These are phyloP conservation scores for Nidularia pulvinata DNA, from an alignment of 768 basidiomycete species.

Conservation along the genomic window DNA sequence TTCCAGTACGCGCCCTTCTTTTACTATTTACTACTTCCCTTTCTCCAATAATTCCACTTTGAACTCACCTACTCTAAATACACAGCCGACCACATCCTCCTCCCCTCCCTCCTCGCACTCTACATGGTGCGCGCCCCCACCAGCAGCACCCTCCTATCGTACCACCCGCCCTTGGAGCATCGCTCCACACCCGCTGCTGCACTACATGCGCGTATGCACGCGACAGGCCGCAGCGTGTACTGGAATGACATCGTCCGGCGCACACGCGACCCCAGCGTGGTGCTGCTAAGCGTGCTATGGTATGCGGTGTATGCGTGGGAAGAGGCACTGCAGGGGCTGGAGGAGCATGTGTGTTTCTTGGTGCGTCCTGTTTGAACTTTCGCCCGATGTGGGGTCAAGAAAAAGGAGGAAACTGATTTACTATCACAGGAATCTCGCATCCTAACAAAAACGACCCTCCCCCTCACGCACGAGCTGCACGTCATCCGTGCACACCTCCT, in stretches of 20 bases:
- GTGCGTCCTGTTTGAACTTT: conserved; percentile 17
- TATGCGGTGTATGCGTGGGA: conserved; percentile 64
- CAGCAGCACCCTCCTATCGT: conserved; percentile 41
- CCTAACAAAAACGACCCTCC: conserved; percentile 32
- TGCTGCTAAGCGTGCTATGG: conserved; percentile 54
- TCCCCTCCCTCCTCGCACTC: conserved; percentile 49
- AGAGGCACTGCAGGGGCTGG: conserved; percentile 52
- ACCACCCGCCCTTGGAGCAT: conserved; percentile 32
- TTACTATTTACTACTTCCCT: neutral
- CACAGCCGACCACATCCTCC: conserved; percentile 27
- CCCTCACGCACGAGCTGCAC: conserved; percentile 52
- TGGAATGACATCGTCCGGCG: conserved; percentile 40
- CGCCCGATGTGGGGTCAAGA: no score
- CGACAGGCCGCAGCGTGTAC: conserved; percentile 40
- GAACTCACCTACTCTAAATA: neutral
- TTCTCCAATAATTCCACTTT: neutral
- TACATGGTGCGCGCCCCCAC: conserved; percentile 47
- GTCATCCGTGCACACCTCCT: conserved; percentile 57
- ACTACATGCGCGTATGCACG: conserved; percentile 31
- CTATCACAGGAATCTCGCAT: conserved; percentile 40
- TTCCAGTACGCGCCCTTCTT: conserved; percentile 21
- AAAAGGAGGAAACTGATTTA: no score
- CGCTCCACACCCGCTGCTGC: conserved; percentile 28
- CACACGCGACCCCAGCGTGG: conserved; percentile 50
- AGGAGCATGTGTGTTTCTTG: conserved; percentile 46